Evolutionary conservation across 176 grass and related monocot species (phyloP).

Genomic region (Otatea glauca): DNA sequence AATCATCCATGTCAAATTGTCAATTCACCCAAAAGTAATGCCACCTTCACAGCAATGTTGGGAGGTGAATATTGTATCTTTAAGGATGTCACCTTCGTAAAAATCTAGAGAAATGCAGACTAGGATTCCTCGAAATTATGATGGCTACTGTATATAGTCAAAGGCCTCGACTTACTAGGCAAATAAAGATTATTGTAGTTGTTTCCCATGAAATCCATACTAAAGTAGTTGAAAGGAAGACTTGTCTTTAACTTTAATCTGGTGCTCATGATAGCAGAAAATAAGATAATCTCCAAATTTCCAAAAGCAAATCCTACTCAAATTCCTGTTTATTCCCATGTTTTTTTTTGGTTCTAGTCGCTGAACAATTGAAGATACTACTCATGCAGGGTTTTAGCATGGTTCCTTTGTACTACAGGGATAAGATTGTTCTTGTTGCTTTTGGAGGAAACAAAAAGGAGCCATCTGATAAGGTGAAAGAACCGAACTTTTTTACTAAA

Average conservation of each 20-base stretch:
- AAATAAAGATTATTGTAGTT: not conserved
- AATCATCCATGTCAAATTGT: not conserved
- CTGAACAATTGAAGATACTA: conserved; percentile 31
- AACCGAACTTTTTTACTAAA: conserved; percentile 21
- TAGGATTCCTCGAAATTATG: not conserved
- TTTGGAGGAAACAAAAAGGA: conserved; percentile 98
- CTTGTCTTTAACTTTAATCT: not conserved
- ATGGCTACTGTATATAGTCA: not conserved
- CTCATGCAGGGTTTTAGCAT: conserved; percentile 90
- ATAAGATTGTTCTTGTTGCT: conserved; percentile 86
- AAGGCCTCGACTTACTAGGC: not conserved
- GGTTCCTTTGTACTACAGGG: conserved; percentile 85
- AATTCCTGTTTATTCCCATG: not conserved
- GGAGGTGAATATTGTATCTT: not conserved
- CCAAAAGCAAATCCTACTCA: conserved; percentile 19
- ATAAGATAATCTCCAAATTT: not conserved
- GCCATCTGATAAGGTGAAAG: conserved; percentile 87
- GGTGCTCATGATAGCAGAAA: not conserved
- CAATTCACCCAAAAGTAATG: not conserved
- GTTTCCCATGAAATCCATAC: not conserved
- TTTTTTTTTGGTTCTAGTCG: not conserved
- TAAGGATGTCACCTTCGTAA: not conserved
- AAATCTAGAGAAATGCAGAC: not conserved
- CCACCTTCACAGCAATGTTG: not conserved
- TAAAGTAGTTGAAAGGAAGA: not conserved